Base-by-base conservation (phyloP, 306 rosid species). In the Cyamopsis tetragonoloba region DNA sequence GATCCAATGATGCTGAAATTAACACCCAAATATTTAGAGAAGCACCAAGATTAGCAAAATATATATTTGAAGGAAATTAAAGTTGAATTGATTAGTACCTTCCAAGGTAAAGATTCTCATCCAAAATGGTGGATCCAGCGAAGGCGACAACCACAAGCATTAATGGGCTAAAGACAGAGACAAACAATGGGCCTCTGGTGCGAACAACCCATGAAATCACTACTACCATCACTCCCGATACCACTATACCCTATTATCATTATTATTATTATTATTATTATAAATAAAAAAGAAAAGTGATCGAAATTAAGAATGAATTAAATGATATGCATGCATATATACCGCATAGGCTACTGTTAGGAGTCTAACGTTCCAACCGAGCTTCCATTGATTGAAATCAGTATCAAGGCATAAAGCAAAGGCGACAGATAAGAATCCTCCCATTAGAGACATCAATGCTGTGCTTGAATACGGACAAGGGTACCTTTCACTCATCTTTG, bases 1-100 rank as follows among this genome's bases (percentile, higher is more conserved):
- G 73, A 77, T 58, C 83, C 89, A 18, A 84, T 42, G 9, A 84
- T 14, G 56, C 82, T 78, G 66, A 53, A 53, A 64, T 24, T 20
- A 22, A 23, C 47, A 26, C 0, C 0, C 19, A 26, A 56, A 12
- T 11, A 37, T 14, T 32, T 14, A 23, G n/a, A 41, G 28, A 43
- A 34, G 28, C 23, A 30, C n/a, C n/a, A n/a, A n/a, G n/a, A n/a
- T n/a, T n/a, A n/a, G 39, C 39, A 34, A 34, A 34, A 4, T 1
- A 34, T 1, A 34, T 6, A 4, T 1, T 34, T 31, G 1, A 2
- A 1, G 4, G 1, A 31, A 31, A 2, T 1, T 31, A 8, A 2
- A 31, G 1, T 5, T 31, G 7, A 31, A 31, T 31, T 1, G 5
- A 31, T n/a, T n/a, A n/a, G n/a, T 71, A 74, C 67, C 79, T 82